Evolutionary conservation across 331 rosid genomes (phyloP), one percentile per base, ranked within the genome.

Genomic region (Rosa hybrid): DNA sequence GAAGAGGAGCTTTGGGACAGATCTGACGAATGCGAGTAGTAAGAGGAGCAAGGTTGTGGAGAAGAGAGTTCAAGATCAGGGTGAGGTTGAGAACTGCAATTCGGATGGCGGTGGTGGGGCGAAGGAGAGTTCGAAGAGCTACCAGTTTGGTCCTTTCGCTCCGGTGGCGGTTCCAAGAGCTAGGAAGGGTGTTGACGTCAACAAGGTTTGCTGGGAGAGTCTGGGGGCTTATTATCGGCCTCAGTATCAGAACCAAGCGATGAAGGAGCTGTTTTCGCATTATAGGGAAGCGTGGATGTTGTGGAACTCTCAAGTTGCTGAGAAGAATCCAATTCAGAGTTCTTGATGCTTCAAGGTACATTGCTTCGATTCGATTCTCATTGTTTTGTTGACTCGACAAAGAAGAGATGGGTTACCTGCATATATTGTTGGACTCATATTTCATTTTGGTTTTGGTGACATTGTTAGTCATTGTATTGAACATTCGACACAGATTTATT

Each of bases 91-190:
- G 8, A 27, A 14, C 4, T 25, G 41, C 30, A 23, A 60, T 21
- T 60, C 17, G 3, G 67, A 60, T 0, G 27, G 14, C 27, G 12
- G 39, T 34, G 38, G 38, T 34, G 39, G 39, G 39, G 39, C 39
- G 39, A 34, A 34, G 39, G 39, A 34, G 39, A 34, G 39, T 34
- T 34, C 86, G 41, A 90, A 82, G 88, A 85, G 88, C 67, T 82
- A 86, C 71, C 87, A 82, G 30, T 90, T 90, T 83, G 91, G 94
- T 27, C 94, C 94, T 56, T 90, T 90, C 78, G 90, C 90, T 44
- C 91, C 91, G 2, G 20, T 49, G 53, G 41, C 76, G 3, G 50
- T 72, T 59, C 48, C 82, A n/a, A 70, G 72, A 60, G 78, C 62
- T 41, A 82, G 75, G 78, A 83, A 46, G 38, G 50, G 62, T 18